Conservation (phyloP, 306 rosid species). For the Malus sieversii region DNA sequence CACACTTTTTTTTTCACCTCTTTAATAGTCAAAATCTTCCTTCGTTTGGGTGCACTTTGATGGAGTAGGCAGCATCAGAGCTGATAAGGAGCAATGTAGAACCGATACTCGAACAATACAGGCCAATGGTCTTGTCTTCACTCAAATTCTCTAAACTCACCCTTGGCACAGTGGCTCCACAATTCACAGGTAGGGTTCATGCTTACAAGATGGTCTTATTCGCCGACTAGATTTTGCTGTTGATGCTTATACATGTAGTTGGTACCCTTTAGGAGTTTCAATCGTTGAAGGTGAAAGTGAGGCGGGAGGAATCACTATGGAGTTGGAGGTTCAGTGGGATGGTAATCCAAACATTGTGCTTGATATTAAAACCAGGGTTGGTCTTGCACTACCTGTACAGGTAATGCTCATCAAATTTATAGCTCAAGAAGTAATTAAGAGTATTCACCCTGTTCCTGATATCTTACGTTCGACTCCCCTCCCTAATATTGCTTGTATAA, state of each 20-base stretch:
- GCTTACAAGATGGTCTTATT: conserved; percentile 7
- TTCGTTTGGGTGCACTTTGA: neutral
- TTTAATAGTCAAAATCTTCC: neutral
- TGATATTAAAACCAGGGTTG: conserved; percentile 71
- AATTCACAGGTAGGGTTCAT: conserved; percentile 62
- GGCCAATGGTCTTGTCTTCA: conserved; percentile 53
- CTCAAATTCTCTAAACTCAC: conserved; percentile 80
- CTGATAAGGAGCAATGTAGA: conserved; percentile 67
- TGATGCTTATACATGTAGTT: conserved; percentile 15
- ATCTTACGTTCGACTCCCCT: too few species aligned
- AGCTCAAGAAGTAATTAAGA: too few species aligned
- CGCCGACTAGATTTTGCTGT: neutral
- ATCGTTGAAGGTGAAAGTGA: conserved; percentile 59
- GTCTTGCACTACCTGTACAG: conserved; percentile 79
- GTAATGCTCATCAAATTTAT: conserved; percentile 22
- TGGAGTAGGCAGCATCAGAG: conserved; percentile 75
- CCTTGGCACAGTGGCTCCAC: conserved; percentile 90
- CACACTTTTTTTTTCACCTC: neutral
- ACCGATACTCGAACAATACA: conserved; percentile 72
- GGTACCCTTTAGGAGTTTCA: conserved; percentile 46
- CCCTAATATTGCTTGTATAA: too few species aligned
- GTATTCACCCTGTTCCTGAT: too few species aligned
- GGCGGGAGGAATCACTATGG: conserved; percentile 55
- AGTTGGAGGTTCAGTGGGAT: conserved; percentile 96
- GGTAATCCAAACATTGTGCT: conserved; percentile 76